These are phyloP conservation scores for Excoecaria cochinchinensis DNA, from an alignment of 345 rosid genomes.

Conservation along the genomic window DNA sequence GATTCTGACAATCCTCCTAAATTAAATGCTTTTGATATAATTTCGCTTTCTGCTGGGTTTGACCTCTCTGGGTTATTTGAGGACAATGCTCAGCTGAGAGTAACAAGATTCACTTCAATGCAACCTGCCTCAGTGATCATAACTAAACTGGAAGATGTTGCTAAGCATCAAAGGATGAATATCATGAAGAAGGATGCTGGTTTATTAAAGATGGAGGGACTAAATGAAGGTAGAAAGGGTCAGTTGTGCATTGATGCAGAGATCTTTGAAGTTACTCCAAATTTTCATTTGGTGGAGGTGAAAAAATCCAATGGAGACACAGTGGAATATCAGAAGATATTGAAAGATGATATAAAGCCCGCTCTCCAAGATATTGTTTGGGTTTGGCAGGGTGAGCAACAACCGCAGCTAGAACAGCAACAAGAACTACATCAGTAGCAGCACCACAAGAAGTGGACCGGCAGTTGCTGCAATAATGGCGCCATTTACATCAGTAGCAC, in stretches of 20 bases:
- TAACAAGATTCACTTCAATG: constrained; percentile 21
- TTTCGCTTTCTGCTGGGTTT: constrained; percentile 31
- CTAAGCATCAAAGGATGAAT: constrained; percentile 17
- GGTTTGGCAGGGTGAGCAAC: constrained; percentile 24
- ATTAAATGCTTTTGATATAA: constrained; percentile 30
- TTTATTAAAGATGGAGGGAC: constrained; percentile 22
- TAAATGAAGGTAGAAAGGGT: constrained; percentile 24
- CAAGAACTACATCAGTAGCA: neutral
- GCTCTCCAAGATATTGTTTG: constrained; percentile 26
- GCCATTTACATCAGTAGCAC: too few species aligned
- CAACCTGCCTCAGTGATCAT: constrained; percentile 24
- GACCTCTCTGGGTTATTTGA: constrained; percentile 30
- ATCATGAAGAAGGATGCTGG: constrained; percentile 25
- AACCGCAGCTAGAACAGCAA: neutral
- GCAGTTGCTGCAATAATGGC: neutral
- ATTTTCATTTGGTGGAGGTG: constrained; percentile 25
- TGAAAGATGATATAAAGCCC: constrained; percentile 23
- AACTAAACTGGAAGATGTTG: constrained; percentile 24
- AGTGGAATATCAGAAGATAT: constrained; percentile 24
- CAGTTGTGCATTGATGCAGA: constrained; percentile 23
- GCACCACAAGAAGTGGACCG: neutral
- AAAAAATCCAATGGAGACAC: constrained; percentile 20
- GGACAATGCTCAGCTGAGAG: constrained; percentile 9
- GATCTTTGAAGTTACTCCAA: constrained; percentile 25
- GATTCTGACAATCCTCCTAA: constrained; percentile 4